These are phyloP conservation scores for Saccharomyces uvarum DNA, from an alignment of 1,139 yeast species.

Conservation along the genomic window DNA sequence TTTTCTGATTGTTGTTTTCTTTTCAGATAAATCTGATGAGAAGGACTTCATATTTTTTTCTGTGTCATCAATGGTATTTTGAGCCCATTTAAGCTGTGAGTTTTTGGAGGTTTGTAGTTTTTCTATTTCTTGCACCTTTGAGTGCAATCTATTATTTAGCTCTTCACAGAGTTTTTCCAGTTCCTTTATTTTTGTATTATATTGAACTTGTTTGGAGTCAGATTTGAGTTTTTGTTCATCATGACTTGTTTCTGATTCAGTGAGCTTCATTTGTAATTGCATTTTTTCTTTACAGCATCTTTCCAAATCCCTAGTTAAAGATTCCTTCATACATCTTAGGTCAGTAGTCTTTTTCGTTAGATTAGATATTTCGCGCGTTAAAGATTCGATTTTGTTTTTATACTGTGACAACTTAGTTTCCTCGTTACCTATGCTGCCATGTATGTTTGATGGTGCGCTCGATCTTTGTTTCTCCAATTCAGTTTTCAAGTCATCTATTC, in stretches of 20 bases:
- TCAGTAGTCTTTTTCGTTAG: background rate
- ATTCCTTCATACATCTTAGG: background rate
- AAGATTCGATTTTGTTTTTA: background rate
- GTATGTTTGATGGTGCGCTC: background rate
- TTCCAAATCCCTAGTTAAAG: background rate
- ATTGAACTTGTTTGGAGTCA: background rate
- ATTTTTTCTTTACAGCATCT: background rate
- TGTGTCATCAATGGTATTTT: constrained; percentile 53
- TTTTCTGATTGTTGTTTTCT: constrained; percentile 30
- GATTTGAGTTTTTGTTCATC: background rate
- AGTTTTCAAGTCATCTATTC: background rate
- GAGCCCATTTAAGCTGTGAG: constrained; percentile 54
- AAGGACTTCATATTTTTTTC: background rate
- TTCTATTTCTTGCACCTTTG: constrained; percentile 36
- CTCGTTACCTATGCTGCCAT: background rate
- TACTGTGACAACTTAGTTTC: background rate
- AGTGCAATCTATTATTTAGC: constrained; percentile 38
- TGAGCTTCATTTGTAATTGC: background rate
- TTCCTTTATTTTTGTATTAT: background rate
- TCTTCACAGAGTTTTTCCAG: background rate
- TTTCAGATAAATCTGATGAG: background rate
- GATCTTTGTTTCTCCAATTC: background rate
- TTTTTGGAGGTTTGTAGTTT: constrained; percentile 34
- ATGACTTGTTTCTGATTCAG: background rate
- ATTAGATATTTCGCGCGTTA: background rate